Evolutionary conservation across 2,329 filamentous ascomycete species (phyloP).

Genomic region (Clonostachys sp.): DNA sequence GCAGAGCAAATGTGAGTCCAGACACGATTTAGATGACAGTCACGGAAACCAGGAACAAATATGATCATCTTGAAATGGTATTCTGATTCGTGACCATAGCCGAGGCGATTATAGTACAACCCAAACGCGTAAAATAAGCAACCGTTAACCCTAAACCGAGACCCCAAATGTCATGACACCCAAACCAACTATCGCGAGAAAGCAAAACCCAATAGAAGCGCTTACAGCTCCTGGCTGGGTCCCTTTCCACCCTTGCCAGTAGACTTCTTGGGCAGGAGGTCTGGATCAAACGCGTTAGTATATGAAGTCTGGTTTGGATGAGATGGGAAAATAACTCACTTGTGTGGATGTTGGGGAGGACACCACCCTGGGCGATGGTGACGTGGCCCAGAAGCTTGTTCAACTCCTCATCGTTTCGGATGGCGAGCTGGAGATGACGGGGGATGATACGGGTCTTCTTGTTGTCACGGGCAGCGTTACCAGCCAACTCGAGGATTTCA

Average conservation of each 20-base stretch:
- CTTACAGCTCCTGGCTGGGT: constrained; percentile 91
- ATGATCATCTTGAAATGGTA: constrained; percentile 18
- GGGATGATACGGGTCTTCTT: constrained; percentile 99
- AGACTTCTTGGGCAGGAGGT: constrained; percentile 99
- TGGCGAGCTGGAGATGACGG: constrained; percentile 97
- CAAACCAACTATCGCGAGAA: constrained; percentile 57
- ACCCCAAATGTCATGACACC: constrained; percentile 81
- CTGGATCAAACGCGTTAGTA: constrained; percentile 48
- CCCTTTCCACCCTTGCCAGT: constrained; percentile 91
- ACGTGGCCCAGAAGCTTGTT: constrained; percentile 97
- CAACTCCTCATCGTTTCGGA: constrained; percentile 98
- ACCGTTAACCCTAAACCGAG: constrained; percentile 70
- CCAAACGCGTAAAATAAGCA: constrained; percentile 54
- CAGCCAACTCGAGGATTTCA: constrained; percentile 97
- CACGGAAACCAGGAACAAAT: too few species aligned
- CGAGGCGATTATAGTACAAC: constrained; percentile 73
- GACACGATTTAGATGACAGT: too few species aligned
- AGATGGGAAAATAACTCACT: constrained; percentile 56
- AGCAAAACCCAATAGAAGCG: constrained; percentile 38
- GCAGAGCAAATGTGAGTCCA: too few species aligned
- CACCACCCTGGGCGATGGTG: constrained; percentile 96
- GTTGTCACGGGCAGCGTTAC: constrained; percentile 98
- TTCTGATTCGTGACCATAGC: constrained; percentile 62
- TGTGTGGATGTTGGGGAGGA: constrained; percentile 94
- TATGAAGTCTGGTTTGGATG: neutral